A percentile compares a stretch with the other conserved stretches of the same genome.
Evolutionary conservation across 2,329 filamentous ascomycete genomes (phyloP).

Genomic region (Albophoma yamanashiensis): DNA sequence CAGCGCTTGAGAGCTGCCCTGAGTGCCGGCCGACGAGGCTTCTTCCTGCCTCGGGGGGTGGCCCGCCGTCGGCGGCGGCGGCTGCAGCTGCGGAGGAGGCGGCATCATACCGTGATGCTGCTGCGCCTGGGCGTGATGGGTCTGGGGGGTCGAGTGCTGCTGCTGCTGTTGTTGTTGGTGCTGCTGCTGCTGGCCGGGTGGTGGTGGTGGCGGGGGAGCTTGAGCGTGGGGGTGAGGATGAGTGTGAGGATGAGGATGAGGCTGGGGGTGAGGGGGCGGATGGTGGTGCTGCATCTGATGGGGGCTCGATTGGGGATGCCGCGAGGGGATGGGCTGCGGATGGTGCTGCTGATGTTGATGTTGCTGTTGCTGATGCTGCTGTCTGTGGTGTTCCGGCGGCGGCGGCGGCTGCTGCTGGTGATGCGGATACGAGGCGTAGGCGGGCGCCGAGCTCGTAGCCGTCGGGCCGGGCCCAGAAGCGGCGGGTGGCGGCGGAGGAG

Average conservation of each 20-base stretch:
- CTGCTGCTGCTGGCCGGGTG: slow-evolving; percentile 1
- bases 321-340: slow-evolving; percentile 4
- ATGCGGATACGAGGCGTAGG: slow-evolving; percentile 9
- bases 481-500: slow-evolving; percentile 10
- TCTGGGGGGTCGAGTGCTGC: background rate
- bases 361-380: slow-evolving; percentile 1
- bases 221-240: slow-evolving; percentile 6
- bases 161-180: background rate
- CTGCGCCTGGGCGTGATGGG: background rate
- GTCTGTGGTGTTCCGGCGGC: background rate
- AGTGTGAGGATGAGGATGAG: slow-evolving; percentile 7
- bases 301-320: slow-evolving; percentile 10
- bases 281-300: slow-evolving; percentile 1
- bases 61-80: slow-evolving; percentile 1
- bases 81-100: slow-evolving; percentile 6
- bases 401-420: slow-evolving; percentile 10
- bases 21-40: slow-evolving; percentile 8
- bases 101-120: slow-evolving; percentile 6
- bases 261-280: slow-evolving; percentile 9
- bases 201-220: background rate
- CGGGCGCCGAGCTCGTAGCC: slow-evolving; percentile 5
- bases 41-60: slow-evolving; percentile 14
- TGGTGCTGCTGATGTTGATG: slow-evolving; percentile 8
- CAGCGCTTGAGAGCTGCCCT: slow-evolving; percentile 7
- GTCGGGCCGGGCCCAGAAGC: slow-evolving; percentile 7